Evolutionary conservation across 2,329 filamentous ascomycete genomes (phyloP).

Genomic region (Verticillium alfalfae): DNA sequence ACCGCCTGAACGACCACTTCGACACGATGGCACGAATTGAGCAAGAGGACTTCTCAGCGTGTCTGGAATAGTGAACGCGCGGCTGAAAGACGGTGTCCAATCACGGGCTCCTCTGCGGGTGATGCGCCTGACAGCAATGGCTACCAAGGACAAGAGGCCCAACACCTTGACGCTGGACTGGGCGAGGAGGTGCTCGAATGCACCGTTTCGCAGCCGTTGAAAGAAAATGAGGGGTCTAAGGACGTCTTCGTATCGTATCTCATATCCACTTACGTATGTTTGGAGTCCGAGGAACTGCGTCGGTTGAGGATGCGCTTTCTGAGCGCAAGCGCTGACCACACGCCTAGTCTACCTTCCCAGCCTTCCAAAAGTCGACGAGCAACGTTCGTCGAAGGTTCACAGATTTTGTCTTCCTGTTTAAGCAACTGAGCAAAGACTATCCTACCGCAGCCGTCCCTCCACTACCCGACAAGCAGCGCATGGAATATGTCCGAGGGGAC

Average conservation of each 20-base stretch:
- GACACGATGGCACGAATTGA: conserved; percentile 40
- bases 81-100: conserved; percentile 14
- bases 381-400: conserved; percentile 87
- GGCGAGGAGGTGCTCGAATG: conserved; percentile 77
- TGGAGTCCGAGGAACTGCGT: background rate
- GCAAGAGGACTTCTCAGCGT: conserved; percentile 73
- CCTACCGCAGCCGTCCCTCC: conserved; percentile 90
- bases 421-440: conserved; percentile 80
- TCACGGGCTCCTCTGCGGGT: conserved; percentile 17
- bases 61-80: conserved; percentile 63
- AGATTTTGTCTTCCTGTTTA: conserved; percentile 96
- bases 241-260: conserved; percentile 95
- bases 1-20: conserved; percentile 7
- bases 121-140: conserved; percentile 10
- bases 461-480: conserved; percentile 96
- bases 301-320: background rate
- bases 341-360: conserved; percentile 80
- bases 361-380: conserved; percentile 79
- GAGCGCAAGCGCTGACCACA: conserved; percentile 5
- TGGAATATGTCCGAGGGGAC: conserved; percentile 96
- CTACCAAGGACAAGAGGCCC: conserved; percentile 41
- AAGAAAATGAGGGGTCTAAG: conserved; percentile 95
- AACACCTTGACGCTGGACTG: conserved; percentile 55
- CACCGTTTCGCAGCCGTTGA: conserved; percentile 74
- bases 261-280: conserved; percentile 75